These are phyloP conservation scores for Aspergillus bertholletiae DNA, from an alignment of 495 filamentous ascomycete species.

Conservation along the genomic window DNA sequence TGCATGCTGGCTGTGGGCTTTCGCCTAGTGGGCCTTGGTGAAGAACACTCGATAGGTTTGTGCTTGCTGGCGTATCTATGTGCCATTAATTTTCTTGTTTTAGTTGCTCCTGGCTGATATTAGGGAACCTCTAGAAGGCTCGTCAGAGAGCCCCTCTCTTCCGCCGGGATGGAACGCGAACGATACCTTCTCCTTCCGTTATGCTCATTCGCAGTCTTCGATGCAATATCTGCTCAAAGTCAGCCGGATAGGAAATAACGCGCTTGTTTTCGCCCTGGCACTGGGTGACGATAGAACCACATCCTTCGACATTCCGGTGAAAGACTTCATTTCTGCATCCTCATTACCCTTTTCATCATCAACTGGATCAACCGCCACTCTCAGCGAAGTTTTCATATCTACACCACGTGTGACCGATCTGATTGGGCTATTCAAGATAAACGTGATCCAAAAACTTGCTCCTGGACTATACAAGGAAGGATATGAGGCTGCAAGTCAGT, in stretches of 20 bases:
- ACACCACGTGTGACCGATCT: slow-evolving; percentile 63
- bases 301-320: slow-evolving; percentile 67
- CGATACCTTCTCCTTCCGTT: slow-evolving; percentile 73
- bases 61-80: neutral
- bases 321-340: slow-evolving; percentile 70
- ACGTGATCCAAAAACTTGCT: slow-evolving; percentile 76
- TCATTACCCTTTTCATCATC: slow-evolving; percentile 51
- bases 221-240: slow-evolving; percentile 81
- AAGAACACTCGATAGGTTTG: slow-evolving; percentile 68
- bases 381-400: slow-evolving; percentile 74
- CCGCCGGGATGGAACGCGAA: slow-evolving; percentile 75
- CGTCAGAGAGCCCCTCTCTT: slow-evolving; percentile 54
- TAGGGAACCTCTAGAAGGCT: slow-evolving; percentile 35
- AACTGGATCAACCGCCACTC: slow-evolving; percentile 34
- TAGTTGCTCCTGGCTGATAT: neutral
- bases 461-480: slow-evolving; percentile 72
- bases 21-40: slow-evolving; percentile 74
- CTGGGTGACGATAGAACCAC: slow-evolving; percentile 77
- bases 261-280: slow-evolving; percentile 74
- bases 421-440: slow-evolving; percentile 62
- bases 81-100: too few species aligned
- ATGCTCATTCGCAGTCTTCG: slow-evolving; percentile 83
- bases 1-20: slow-evolving; percentile 80
- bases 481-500: slow-evolving; percentile 56
- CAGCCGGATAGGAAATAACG: slow-evolving; percentile 77